phyloP scores from a whole-genome alignment of 108 stramenopile species.

The Cyclotella cryptica region DNA sequence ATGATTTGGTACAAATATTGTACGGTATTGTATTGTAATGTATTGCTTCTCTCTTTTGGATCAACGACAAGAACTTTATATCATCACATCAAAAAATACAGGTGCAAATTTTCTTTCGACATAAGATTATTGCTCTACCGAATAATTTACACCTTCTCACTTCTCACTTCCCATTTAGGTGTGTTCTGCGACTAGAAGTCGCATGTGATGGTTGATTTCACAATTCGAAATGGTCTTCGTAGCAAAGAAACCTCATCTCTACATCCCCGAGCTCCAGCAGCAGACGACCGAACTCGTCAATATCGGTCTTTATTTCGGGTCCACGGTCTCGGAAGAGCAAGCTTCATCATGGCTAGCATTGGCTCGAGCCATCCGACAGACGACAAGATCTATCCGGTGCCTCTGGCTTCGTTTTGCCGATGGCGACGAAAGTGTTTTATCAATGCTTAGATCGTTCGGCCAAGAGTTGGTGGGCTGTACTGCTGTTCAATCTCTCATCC shows the following conservation, averaged over 20 bases:
- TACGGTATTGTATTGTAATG: no score
- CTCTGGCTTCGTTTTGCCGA: conserved; percentile 45
- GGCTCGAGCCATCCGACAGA: conserved; percentile 24
- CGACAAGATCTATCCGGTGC: conserved; percentile 31
- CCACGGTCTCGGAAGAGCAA: conserved; percentile 26
- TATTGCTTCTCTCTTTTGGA: no score
- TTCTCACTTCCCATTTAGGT: no score
- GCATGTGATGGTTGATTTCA: no score
- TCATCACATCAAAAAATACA: no score
- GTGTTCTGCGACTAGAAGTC: no score
- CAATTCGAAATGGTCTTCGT: conserved; percentile 25
- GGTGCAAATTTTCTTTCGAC: no score
- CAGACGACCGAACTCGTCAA: conserved; percentile 35
- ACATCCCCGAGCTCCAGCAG: conserved; percentile 33
- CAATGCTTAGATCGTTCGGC: conserved; percentile 35
- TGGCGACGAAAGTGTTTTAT: conserved; percentile 34
- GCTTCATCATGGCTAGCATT: conserved; percentile 23
- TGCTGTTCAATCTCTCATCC: conserved; percentile 36
- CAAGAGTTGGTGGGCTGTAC: conserved; percentile 29
- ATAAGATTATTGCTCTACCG: no score
- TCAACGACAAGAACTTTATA: no score
- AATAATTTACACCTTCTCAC: no score
- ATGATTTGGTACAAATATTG: no score
- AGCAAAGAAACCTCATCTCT: conserved; percentile 43
- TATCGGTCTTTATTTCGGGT: conserved; percentile 35